Base-by-base conservation (phyloP, 2,329 filamentous ascomycete genomes). In the Colletotrichum plurivorum region DNA sequence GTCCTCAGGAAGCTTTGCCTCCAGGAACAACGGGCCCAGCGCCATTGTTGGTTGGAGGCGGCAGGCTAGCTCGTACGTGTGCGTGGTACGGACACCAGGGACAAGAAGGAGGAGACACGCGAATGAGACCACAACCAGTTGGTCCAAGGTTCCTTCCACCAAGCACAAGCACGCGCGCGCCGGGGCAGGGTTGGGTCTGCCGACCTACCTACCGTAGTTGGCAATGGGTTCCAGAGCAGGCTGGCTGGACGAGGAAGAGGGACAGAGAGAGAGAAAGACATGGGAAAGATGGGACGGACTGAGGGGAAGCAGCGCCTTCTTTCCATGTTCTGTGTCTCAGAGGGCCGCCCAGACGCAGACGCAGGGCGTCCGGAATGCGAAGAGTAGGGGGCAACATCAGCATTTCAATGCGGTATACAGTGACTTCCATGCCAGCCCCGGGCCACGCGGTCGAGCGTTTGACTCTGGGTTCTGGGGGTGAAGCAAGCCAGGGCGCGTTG, bases 291-390 rank as follows among this genome's bases (percentile, higher is more conserved):
- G 59, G 59, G 59, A 62, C 22, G 49, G 59, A 16, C 59, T 31
- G 59, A 54, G 59, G 36, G 59, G 59, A 62, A 62, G 16, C 48
- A 39, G 39, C 51, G 49, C 64, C 49, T 36, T 62, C 25, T 18
- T 52, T 31, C 65, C 53, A 46, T 22, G 43, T 60, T 51, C 31
- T 53, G 15, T 69, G 62, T 69, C 62, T 69, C 56, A 66, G 51
- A 66, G 22, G 22, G 52, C 45, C 61, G 55, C 62, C 55, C 66
- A 60, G 62, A 27, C 55, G 39, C 49, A 39, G 46, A 43, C 31
- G 31, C 31, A 36, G 31, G 31, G 31, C 31, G 8, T 36, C 22
- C 39, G 66, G 66, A 65, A 68, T 43, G 61, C 41, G 41, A 18
- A 36, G 48, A 43, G 59, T 53, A 53, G 66, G 62, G 46, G 66